Base-by-base conservation (phyloP, 1,139 yeast species). In the Geotrichum reessii region DNA sequence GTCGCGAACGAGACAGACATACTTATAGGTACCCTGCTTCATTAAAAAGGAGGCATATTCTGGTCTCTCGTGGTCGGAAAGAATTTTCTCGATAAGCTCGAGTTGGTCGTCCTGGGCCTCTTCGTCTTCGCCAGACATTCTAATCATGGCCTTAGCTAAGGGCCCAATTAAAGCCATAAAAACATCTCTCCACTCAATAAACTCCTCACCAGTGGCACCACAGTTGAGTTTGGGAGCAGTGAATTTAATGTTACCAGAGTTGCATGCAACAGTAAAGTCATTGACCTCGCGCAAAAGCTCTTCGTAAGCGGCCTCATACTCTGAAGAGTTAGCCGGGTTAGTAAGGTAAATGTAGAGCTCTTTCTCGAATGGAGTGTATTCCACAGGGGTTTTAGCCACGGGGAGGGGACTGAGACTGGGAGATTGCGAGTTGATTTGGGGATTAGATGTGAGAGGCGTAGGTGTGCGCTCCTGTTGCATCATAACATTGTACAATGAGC, bases 161-260 rank as follows among this genome's bases (percentile, higher is more conserved):
- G 59, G 59, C 4, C 57, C 57, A n/a, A 57, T 14, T 7, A 57
- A 50, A 4, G 22, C 37, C 47, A 53, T 9, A 31, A 57, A 50
- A 2, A 54, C 49, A 24, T 31, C 33, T 12, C 37, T 31, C 59
- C 59, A 57, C 25, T 57, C 59, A 24, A 52, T 37, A 17, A 51
- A 57, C 47, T 57, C 59, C 31, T 57, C 59, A 6, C 59, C 59
- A 17, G 59, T 52, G 17, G 56, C 59, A 14, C 59, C 59, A 28
- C 59, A 57, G 31, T 52, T 57, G 25, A 57, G 54, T 31, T 57
- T 52, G 0, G 58, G 22, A 8, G 50, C 51, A 19, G 49, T 49
- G 19, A 56, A 56, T 24, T 22, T 47, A 9, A 21, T 24, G 44
- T 56, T 47, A 17, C 56, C 58, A 25, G 50, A 25, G 11, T 27